Evolutionary conservation across 257 asterid species (phyloP), one percentile per base, ranked within the genome.

Genomic region (Knoxia roxburghii): DNA sequence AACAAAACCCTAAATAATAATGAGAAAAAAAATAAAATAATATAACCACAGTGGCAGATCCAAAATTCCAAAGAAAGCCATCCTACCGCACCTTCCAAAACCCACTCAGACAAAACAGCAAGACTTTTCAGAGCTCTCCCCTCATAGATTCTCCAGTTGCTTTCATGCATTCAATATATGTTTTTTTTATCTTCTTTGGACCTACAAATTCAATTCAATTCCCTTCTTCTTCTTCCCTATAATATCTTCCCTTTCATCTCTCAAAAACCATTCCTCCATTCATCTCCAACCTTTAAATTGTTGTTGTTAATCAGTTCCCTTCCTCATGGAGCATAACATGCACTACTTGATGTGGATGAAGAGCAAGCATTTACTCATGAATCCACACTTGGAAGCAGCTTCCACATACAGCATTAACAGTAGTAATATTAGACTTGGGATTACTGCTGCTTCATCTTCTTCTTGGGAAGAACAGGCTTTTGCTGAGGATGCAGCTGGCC

Each of bases 381-480:
- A 26, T 60, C n/a, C 76, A 64, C 64, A 14, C 11, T 50, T 17
- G 27, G 64, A 58, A 58, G 40, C 76, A 32, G n/a, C n/a, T n/a
- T n/a, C n/a, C n/a, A n/a, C n/a, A n/a, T n/a, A n/a, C n/a, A n/a
- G n/a, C n/a, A n/a, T n/a, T n/a, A n/a, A n/a, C n/a, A n/a, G n/a
- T n/a, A n/a, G n/a, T n/a, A n/a, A n/a, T n/a, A n/a, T n/a, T n/a
- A n/a, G n/a, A n/a, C n/a, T n/a, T n/a, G n/a, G n/a, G n/a, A n/a
- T n/a, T n/a, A n/a, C n/a, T n/a, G n/a, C n/a, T n/a, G n/a, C n/a
- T n/a, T n/a, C n/a, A n/a, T n/a, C n/a, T 49, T 69, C 29, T n/a
- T 40, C 80, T 50, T 70, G 78, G 68, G 70, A 75, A 32, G 70
- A 67, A 61, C 75, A 79, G 69, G 82, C 77, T 18, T 74, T 71